These are phyloP conservation scores for Lasiosphaeria miniovina DNA, from an alignment of 495 filamentous ascomycete species.

Conservation along the genomic window DNA sequence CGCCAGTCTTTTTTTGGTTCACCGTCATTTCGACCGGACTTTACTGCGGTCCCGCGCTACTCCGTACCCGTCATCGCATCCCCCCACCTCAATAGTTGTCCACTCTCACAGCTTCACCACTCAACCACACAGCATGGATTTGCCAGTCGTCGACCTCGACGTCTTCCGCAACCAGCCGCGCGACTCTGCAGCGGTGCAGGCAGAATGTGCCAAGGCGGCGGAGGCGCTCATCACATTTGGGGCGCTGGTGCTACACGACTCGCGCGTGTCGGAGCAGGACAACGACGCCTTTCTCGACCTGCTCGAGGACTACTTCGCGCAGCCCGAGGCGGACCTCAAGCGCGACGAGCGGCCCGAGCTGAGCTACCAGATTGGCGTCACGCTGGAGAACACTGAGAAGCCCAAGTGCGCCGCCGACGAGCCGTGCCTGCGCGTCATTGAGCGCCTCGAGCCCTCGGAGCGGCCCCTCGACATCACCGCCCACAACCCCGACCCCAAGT, in stretches of 20 bases:
- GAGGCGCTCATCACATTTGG: constrained; percentile 48
- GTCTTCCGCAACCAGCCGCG: constrained; percentile 38
- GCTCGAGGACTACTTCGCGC: constrained; percentile 55
- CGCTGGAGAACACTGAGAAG: constrained; percentile 54
- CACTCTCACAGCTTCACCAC: background rate
- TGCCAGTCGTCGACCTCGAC: constrained; percentile 52
- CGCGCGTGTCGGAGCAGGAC: constrained; percentile 47
- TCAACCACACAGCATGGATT: constrained; percentile 42
- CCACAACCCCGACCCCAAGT: constrained; percentile 48
- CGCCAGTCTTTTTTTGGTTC: background rate
- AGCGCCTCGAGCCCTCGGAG: constrained; percentile 43
- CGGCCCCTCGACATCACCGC: constrained; percentile 46
- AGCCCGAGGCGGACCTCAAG: constrained; percentile 39
- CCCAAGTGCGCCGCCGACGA: constrained; percentile 53
- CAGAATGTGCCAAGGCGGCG: constrained; percentile 44
- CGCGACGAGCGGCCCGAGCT: constrained; percentile 49
- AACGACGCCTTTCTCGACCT: constrained; percentile 49
- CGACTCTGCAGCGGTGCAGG: constrained; percentile 36
- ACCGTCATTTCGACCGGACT: background rate
- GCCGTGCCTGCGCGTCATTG: constrained; percentile 48
- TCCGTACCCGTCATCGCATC: too few relatives aligned
- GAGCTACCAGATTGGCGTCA: constrained; percentile 51
- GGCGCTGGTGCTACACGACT: constrained; percentile 50
- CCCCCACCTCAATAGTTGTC: background rate
- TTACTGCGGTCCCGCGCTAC: too few relatives aligned